phyloP scores from a whole-genome alignment of 1,284 basidiomycete genomes.

The Heterobasidion parviporum region DNA sequence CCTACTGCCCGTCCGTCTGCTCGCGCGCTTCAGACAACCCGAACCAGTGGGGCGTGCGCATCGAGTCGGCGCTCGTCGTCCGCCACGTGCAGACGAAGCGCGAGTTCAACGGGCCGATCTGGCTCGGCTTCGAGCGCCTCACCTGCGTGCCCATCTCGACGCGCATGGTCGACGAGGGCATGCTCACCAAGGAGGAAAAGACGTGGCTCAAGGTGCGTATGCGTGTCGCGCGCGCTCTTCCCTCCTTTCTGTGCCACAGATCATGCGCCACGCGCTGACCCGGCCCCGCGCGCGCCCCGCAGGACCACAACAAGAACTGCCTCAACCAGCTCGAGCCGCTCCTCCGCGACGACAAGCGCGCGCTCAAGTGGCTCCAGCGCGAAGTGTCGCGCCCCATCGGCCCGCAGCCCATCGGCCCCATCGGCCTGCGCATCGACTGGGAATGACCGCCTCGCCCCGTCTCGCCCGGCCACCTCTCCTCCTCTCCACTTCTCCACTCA shows the following conservation, averaged over 20 bases:
- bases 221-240: not conserved
- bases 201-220: conserved; percentile 75
- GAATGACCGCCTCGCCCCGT: conserved; percentile 30
- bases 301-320: conserved; percentile 83
- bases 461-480: no score
- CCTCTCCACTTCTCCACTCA: no score
- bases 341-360: conserved; percentile 73
- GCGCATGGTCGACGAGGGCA: conserved; percentile 76
- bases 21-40: conserved; percentile 51
- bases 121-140: conserved; percentile 83
- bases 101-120: conserved; percentile 66
- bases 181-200: conserved; percentile 84
- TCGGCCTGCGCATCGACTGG: conserved; percentile 70
- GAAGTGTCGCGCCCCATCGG: conserved; percentile 69
- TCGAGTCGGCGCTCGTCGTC: conserved; percentile 78
- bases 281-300: not conserved
- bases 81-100: conserved; percentile 63
- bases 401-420: conserved; percentile 47
- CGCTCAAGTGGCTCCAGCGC: conserved; percentile 73
- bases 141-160: conserved; percentile 94
- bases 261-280: not conserved
- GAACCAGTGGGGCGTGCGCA: conserved; percentile 82
- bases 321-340: conserved; percentile 64
- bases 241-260: not conserved
- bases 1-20: not conserved